A percentile compares a stretch with the other conserved stretches of the same genome.
Evolutionary conservation across 2,329 filamentous ascomycete species (phyloP).

Genomic region (Reticulascus tulasneorum): DNA sequence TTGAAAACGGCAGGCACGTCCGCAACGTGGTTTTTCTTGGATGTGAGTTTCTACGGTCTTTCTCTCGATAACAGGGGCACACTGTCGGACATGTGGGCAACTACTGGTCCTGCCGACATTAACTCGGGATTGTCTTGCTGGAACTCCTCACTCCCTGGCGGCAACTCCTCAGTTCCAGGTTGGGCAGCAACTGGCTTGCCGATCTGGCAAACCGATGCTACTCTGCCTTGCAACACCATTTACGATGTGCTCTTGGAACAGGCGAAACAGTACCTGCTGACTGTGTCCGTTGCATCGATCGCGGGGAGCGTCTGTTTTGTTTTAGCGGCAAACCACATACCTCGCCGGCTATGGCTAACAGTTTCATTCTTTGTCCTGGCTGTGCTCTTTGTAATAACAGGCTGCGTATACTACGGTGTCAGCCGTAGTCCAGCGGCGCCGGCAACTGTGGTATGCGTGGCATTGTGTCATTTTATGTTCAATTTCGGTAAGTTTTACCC

Average conservation of each 20-base stretch:
- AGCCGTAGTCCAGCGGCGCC: conserved; percentile 35
- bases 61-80: conserved; percentile 43
- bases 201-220: conserved; percentile 46
- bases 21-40: conserved; percentile 50
- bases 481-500: conserved; percentile 44
- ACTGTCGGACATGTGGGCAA: conserved; percentile 39
- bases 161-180: conserved; percentile 37
- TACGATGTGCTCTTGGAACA: conserved; percentile 49
- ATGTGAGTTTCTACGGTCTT: conserved; percentile 53
- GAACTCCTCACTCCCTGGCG: conserved; percentile 38
- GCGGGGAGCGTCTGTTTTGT: conserved; percentile 47
- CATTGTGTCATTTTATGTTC: conserved; percentile 51
- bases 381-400: conserved; percentile 44
- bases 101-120: conserved; percentile 26
- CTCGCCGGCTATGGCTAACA: conserved; percentile 46
- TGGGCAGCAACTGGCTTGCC: conserved; percentile 39
- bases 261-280: conserved; percentile 49
- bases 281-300: conserved; percentile 48
- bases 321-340: conserved; percentile 42
- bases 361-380: conserved; percentile 43
- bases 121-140: conserved; percentile 39
- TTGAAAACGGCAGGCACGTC: conserved; percentile 31
- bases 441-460: conserved; percentile 46
- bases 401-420: conserved; percentile 46
- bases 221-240: conserved; percentile 46